Conservation (phyloP, 2,329 filamentous ascomycete genomes). For the Fusarium sp. region DNA sequence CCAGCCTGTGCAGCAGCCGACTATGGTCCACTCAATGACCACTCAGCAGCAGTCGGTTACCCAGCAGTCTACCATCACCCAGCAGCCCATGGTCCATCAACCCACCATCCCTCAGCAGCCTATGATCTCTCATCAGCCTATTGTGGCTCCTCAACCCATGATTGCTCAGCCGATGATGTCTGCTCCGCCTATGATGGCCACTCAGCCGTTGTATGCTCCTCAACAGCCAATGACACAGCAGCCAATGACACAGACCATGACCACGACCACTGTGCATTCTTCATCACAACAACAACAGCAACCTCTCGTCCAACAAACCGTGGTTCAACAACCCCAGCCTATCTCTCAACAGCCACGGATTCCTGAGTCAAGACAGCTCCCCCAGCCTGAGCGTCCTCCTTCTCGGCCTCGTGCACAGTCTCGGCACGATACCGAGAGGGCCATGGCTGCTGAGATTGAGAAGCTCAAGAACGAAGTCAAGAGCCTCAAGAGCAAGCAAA, state of each 20-base stretch:
- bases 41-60: slow-evolving; percentile 19
- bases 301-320: slow-evolving; percentile 18
- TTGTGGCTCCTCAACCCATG: slow-evolving; percentile 33
- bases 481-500: slow-evolving; percentile 37
- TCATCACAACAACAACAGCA: slow-evolving; percentile 21
- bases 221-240: slow-evolving; percentile 25
- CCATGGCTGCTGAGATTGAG: slow-evolving; percentile 38
- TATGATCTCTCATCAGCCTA: slow-evolving; percentile 27
- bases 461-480: slow-evolving; percentile 38
- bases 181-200: slow-evolving; percentile 3
- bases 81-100: slow-evolving; percentile 30
- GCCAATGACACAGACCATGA: background rate
- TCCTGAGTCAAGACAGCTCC: slow-evolving; percentile 30
- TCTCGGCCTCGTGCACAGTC: slow-evolving; percentile 34
- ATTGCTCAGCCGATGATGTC: slow-evolving; percentile 29
- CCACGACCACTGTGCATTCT: slow-evolving; percentile 21
- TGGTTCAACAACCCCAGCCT: slow-evolving; percentile 16
- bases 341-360: slow-evolving; percentile 21
- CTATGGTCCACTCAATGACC: slow-evolving; percentile 26
- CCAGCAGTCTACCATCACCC: slow-evolving; percentile 20
- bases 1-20: slow-evolving; percentile 6
- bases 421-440: slow-evolving; percentile 34
- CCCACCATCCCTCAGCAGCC: slow-evolving; percentile 26
- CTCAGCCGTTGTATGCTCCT: slow-evolving; percentile 15
- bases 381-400: slow-evolving; percentile 25